phyloP scores from a whole-genome alignment of 306 rosid genomes.

The Biancaea sappan region DNA sequence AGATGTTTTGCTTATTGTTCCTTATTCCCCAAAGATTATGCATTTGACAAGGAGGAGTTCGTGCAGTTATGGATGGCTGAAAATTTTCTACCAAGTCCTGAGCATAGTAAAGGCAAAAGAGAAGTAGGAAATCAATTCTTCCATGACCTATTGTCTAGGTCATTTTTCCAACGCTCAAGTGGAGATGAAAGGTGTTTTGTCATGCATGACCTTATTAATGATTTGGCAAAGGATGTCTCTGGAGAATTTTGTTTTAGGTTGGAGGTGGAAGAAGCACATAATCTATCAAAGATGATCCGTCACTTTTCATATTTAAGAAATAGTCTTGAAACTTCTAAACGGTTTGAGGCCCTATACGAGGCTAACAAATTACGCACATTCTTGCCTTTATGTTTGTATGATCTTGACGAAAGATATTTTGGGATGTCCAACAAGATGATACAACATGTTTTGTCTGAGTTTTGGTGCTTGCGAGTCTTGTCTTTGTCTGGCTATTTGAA shows the following conservation, averaged over 20 bases:
- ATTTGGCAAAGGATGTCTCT: slow-evolving; percentile 29
- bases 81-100: slow-evolving; percentile 5
- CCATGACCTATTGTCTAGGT: slow-evolving; percentile 15
- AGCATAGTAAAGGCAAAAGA: neutral
- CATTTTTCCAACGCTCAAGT: slow-evolving; percentile 31
- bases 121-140: slow-evolving; percentile 34
- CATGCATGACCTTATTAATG: slow-evolving; percentile 46
- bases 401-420: fast-evolving
- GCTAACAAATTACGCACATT: slow-evolving; percentile 13
- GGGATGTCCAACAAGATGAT: neutral
- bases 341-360: neutral
- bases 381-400: neutral
- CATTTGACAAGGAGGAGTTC: neutral
- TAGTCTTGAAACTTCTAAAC: neutral
- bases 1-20: slow-evolving; percentile 39
- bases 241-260: neutral
- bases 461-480: neutral
- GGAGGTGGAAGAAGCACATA: neutral
- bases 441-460: neutral
- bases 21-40: slow-evolving; percentile 30
- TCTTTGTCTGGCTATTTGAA: neutral
- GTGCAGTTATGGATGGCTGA: slow-evolving; percentile 45
- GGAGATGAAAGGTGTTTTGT: neutral
- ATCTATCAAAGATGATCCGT: neutral
- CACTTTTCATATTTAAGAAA: slow-evolving; percentile 13